Evolutionary conservation across 2,329 filamentous ascomycete species (phyloP).

Genomic region (Colletotrichum sp.): DNA sequence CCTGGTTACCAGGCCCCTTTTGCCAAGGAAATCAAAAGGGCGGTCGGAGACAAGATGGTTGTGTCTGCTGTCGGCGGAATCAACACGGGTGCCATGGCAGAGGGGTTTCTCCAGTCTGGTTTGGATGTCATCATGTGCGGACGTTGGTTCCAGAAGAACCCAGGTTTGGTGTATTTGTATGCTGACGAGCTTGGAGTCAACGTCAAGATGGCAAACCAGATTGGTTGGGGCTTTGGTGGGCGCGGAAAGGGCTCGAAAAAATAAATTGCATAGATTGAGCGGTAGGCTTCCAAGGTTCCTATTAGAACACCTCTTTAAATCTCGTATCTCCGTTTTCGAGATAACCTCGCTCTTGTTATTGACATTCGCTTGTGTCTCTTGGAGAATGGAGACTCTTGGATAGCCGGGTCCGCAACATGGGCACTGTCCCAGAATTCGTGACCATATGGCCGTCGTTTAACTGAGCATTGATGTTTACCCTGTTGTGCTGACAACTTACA

Average conservation of each 20-base stretch:
- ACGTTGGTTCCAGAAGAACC: conserved; percentile 63
- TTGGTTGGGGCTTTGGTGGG: conserved; percentile 59
- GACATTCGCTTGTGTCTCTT: not conserved
- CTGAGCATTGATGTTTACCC: not conserved
- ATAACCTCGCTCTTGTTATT: not conserved
- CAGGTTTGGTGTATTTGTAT: conserved; percentile 58
- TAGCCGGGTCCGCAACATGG: not conserved
- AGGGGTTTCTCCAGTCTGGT: conserved; percentile 47
- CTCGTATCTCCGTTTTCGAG: not conserved
- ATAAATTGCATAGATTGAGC: not conserved
- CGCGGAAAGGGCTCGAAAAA: conserved; percentile 22
- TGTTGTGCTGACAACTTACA: not conserved
- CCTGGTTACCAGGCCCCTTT: conserved; percentile 75
- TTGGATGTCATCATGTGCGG: conserved; percentile 56
- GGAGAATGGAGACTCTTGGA: not conserved
- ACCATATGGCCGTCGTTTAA: not conserved
- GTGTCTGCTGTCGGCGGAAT: conserved; percentile 56
- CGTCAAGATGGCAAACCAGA: conserved; percentile 56
- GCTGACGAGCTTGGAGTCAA: conserved; percentile 56
- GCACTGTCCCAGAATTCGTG: not conserved
- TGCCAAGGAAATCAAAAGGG: conserved; percentile 72
- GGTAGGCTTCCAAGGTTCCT: not conserved
- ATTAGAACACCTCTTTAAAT: not conserved
- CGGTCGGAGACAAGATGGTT: conserved; percentile 63
- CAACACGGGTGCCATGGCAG: conserved; percentile 44